Base-by-base conservation (phyloP, 2,329 filamentous ascomycete genomes). In the Fusarium verticillioides region DNA sequence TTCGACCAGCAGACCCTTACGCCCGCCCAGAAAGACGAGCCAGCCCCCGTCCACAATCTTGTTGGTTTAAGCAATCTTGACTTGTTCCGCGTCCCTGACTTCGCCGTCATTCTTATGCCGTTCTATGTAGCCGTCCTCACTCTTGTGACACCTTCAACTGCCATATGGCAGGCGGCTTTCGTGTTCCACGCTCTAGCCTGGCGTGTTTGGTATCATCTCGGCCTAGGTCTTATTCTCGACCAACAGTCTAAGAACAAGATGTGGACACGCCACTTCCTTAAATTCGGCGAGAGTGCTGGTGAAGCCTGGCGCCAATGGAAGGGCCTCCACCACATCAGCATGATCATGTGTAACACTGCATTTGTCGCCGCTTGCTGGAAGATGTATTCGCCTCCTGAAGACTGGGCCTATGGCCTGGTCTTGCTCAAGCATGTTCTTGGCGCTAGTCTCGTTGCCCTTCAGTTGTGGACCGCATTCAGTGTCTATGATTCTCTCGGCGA, bases 271-370 rank as follows among this genome's bases (percentile, higher is more conserved):
- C 96, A 99, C 84, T 99, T 98, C 80, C 89, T 99, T 83, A 99
- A 99, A 82, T 98, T 93, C 78, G 96, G 96, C 70, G 96, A 98
- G 81, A 95, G 89, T 69, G 92, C 92, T 7, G 92, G 93, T 69
- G 96, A 98, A 83, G 96, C 96, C 8, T 99, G 96, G 96, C 91
- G 93, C 63, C 96, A 99, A 81, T 99, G 96, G 96, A 98, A 98
- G 83, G 94, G 93, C 37, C 90, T 97, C 78, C 98, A 98, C 79
- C 94, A 99, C 80, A 87, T 98, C 75, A 97, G 94, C 83, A 95
- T 96, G 89, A 90, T 91, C 63, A 91, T 98, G 89, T 96, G 93
- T 82, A 96, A 97, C 78, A 88, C 92, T 26, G 96, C 94, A 65
- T 97, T 98, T 81, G 87, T 96, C 68, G 94, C 95, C 23, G 95